Conservation (phyloP, 257 asterid species). For the Paraleonurus japonicus region DNA sequence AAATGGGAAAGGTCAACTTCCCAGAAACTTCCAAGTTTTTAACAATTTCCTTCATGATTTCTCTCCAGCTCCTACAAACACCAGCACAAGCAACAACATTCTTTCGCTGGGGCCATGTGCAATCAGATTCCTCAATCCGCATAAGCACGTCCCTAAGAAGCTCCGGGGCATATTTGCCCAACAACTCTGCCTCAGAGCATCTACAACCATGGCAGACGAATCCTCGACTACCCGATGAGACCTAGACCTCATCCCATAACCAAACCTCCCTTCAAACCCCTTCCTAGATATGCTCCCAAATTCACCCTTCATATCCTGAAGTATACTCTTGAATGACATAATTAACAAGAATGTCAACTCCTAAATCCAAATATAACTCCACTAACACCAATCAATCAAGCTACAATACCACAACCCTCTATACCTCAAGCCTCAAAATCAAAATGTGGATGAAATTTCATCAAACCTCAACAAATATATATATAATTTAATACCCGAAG, state of each 20-base stretch:
- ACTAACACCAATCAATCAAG: neutral
- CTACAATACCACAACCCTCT: conserved; percentile 12
- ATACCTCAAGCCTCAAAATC: no score
- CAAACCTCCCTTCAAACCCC: conserved; percentile 45
- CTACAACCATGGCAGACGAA: conserved; percentile 39
- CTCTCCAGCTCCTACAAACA: conserved; percentile 97
- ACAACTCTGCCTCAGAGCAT: conserved; percentile 87
- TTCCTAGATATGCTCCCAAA: conserved; percentile 51
- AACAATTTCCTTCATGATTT: conserved; percentile 73
- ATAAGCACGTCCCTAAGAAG: conserved; percentile 82
- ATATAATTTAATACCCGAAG: neutral
- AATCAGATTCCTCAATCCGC: conserved; percentile 78
- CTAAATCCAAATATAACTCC: conserved; percentile 3
- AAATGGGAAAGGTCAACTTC: conserved; percentile 79
- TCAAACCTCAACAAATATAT: neutral
- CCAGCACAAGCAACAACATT: conserved; percentile 94
- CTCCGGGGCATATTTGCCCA: conserved; percentile 98
- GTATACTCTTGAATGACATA: conserved; percentile 55
- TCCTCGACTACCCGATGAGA: conserved; percentile 59
- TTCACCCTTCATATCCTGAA: conserved; percentile 59
- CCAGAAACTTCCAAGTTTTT: conserved; percentile 61
- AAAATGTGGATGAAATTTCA: conserved; percentile 1
- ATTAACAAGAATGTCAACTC: conserved; percentile 10
- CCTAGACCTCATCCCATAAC: conserved; percentile 51
- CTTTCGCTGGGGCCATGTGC: conserved; percentile 70